Percentiles rank a stretch among this genome's conserved stretches.
These are phyloP conservation scores for Kwoniella botswanensis DNA, from an alignment of 768 basidiomycete species.

Conservation along the genomic window DNA sequence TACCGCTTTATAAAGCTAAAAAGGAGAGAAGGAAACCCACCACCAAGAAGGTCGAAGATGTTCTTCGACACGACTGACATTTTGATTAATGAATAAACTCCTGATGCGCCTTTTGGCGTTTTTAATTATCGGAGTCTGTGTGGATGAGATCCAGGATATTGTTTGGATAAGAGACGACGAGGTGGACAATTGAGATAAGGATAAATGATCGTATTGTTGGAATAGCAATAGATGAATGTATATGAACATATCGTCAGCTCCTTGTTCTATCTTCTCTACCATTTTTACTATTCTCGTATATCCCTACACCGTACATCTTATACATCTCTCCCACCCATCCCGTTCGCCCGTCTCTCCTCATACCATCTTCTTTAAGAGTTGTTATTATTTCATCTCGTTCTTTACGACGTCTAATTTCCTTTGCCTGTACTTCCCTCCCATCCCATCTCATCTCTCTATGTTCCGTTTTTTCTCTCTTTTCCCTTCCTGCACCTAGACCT, in stretches of 20 bases:
- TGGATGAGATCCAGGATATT: not conserved
- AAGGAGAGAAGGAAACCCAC: conserved; percentile 31
- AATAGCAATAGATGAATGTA: not conserved
- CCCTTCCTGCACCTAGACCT: not conserved
- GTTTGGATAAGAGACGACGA: too few species aligned
- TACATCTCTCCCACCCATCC: not conserved
- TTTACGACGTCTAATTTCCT: not conserved
- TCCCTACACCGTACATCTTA: not conserved
- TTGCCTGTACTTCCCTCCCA: too few species aligned
- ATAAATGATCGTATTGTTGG: not conserved
- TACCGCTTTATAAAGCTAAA: not conserved
- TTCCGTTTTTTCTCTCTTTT: not conserved
- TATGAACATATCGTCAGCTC: not conserved
- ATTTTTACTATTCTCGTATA: not conserved
- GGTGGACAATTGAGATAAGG: not conserved
- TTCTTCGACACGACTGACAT: conserved; percentile 55
- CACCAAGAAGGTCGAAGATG: conserved; percentile 54
- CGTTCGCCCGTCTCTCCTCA: not conserved
- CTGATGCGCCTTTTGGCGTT: conserved; percentile 26
- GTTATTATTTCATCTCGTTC: not conserved
- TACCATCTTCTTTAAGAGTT: too few species aligned
- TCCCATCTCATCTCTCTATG: not conserved
- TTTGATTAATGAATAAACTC: conserved; percentile 18
- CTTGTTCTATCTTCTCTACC: not conserved
- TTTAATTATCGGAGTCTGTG: conserved; percentile 19